Conservation (phyloP, 495 filamentous ascomycete genomes). For the Oidiodendron maius region DNA sequence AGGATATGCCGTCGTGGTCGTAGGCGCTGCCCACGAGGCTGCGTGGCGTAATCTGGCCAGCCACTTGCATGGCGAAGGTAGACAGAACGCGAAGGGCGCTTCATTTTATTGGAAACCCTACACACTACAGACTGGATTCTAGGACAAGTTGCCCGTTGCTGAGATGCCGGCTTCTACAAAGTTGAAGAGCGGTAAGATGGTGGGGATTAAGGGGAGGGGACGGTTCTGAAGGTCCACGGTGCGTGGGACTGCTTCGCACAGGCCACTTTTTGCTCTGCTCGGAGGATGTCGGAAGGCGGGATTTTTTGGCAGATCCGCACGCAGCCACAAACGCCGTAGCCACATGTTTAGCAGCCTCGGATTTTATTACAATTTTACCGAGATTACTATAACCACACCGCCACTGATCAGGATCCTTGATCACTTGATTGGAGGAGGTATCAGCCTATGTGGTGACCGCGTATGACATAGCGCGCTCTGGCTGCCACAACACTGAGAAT, state of each 20-base stretch:
- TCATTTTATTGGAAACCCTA: background rate
- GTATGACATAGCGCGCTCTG: too few relatives aligned
- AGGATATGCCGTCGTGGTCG: background rate
- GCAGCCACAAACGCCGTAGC: conserved; percentile 1
- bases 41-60: too few relatives aligned
- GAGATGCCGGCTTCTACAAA: too few relatives aligned
- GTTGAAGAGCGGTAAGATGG: too few relatives aligned
- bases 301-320: background rate
- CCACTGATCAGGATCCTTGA: too few relatives aligned
- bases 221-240: background rate
- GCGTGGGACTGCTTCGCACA: background rate
- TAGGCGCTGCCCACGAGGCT: background rate
- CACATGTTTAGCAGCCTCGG: background rate
- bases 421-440: too few relatives aligned
- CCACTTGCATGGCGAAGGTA: background rate
- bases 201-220: too few relatives aligned
- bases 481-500: too few relatives aligned
- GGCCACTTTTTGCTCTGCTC: conserved; percentile 2
- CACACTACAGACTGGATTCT: too few relatives aligned
- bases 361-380: too few relatives aligned
- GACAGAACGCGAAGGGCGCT: background rate
- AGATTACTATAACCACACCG: too few relatives aligned
- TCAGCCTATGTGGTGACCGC: too few relatives aligned
- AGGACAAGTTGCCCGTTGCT: background rate
- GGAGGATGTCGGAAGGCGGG: conserved; percentile 2